Evolutionary conservation across 345 rosid genomes (phyloP).

Genomic region (Eutrema japonicum): DNA sequence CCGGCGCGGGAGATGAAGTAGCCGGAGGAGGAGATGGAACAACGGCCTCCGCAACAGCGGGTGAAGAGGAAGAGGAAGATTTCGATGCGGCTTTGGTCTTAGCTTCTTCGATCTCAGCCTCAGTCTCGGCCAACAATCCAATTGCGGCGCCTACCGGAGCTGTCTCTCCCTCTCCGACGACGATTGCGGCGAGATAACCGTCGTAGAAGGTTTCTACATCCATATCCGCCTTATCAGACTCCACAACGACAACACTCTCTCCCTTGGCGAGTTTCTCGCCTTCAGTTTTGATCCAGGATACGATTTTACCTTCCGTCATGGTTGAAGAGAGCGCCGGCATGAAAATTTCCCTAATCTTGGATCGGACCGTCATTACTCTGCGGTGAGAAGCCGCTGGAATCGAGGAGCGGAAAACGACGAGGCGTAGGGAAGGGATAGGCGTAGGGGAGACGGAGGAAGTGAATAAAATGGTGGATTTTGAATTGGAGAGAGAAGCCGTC

Average conservation of each 20-base stretch:
- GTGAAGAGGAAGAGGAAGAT: slow-evolving; percentile 45
- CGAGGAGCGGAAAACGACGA: slow-evolving; percentile 43
- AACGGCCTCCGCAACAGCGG: slow-evolving; percentile 40
- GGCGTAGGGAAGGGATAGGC: slow-evolving; percentile 35
- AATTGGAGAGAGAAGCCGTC: slow-evolving; percentile 44
- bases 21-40: slow-evolving; percentile 60
- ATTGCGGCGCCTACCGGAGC: slow-evolving; percentile 93
- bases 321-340: slow-evolving; percentile 99
- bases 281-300: slow-evolving; percentile 92
- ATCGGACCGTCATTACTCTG: slow-evolving; percentile 52
- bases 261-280: slow-evolving; percentile 91
- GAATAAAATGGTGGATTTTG: slow-evolving; percentile 49
- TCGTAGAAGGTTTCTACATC: slow-evolving; percentile 95
- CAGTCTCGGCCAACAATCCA: slow-evolving; percentile 83
- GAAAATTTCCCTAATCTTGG: slow-evolving; percentile 96
- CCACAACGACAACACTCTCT: slow-evolving; percentile 94
- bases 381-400: slow-evolving; percentile 41
- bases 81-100: slow-evolving; percentile 66
- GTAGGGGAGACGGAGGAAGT: slow-evolving; percentile 45
- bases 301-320: slow-evolving; percentile 99
- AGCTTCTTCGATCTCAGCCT: slow-evolving; percentile 88
- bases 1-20: slow-evolving; percentile 54
- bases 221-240: slow-evolving; percentile 98
- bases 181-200: slow-evolving; percentile 93
- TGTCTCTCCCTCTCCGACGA: slow-evolving; percentile 85